A percentile compares a stretch with the other conserved stretches of the same genome.
Conservation (phyloP, 2,329 filamentous ascomycete genomes). For the Parastagonospora avenae region DNA sequence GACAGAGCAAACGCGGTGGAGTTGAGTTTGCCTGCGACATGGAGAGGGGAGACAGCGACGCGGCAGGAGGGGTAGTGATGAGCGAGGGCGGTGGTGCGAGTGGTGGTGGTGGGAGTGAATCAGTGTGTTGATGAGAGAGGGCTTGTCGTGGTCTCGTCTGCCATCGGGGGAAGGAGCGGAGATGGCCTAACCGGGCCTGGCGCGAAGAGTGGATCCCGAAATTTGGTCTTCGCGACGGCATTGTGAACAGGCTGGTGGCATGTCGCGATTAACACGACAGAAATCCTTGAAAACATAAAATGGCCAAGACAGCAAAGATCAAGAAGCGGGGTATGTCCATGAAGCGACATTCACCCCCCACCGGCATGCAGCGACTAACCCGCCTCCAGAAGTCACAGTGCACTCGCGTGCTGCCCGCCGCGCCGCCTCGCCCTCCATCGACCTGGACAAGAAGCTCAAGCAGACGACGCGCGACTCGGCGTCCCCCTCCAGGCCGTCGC, state of each 20-base stretch:
- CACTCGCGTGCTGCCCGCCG: slow-evolving; percentile 78
- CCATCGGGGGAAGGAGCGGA: slow-evolving; percentile 18
- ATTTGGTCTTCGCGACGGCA: slow-evolving; percentile 7
- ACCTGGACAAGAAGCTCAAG: slow-evolving; percentile 74
- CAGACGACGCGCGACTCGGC: slow-evolving; percentile 45
- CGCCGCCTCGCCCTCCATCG: slow-evolving; percentile 71
- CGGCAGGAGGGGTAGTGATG: slow-evolving; percentile 7
- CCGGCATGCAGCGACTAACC: slow-evolving; percentile 10
- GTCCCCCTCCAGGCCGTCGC: slow-evolving; percentile 28
- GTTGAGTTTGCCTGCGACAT: slow-evolving; percentile 41
- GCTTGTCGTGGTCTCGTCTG: slow-evolving; percentile 5
- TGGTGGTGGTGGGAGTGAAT: slow-evolving; percentile 14
- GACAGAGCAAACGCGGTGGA: slow-evolving; percentile 35
- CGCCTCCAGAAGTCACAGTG: slow-evolving; percentile 61
- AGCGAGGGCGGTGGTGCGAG: slow-evolving; percentile 17
- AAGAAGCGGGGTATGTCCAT: slow-evolving; percentile 49
- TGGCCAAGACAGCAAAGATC: slow-evolving; percentile 54
- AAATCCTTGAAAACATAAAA: slow-evolving; percentile 18
- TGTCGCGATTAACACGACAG: neutral
- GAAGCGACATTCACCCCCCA: neutral
- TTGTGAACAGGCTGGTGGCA: neutral
- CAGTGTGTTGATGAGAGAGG: neutral
- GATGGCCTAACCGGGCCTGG: slow-evolving; percentile 11
- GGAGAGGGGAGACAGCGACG: slow-evolving; percentile 20
- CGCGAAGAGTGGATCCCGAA: slow-evolving; percentile 11